Evolutionary conservation across 768 basidiomycete genomes (phyloP).

Genomic region (Trametes elegans): DNA sequence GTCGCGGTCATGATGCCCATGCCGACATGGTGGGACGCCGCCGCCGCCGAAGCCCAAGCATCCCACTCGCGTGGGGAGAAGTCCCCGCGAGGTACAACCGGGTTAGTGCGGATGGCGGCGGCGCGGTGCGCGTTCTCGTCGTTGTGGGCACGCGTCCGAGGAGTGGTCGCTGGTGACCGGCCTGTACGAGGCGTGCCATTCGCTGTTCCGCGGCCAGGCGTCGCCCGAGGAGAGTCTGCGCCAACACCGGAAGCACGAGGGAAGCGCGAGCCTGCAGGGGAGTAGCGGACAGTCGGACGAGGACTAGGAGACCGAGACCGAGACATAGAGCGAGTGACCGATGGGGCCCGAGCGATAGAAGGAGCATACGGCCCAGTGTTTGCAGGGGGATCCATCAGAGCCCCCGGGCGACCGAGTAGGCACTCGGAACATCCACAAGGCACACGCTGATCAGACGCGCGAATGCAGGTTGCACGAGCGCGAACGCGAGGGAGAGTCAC

Average conservation of each 20-base stretch:
- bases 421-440: slow-evolving; percentile 5
- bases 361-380: not conserved
- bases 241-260: too few species aligned
- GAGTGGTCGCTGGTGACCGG: not conserved
- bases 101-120: not conserved
- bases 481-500: not conserved
- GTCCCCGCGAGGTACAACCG: too few species aligned
- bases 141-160: not conserved
- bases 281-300: not conserved
- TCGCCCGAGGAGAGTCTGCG: too few species aligned
- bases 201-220: not conserved
- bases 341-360: not conserved
- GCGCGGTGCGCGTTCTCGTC: slow-evolving; percentile 16
- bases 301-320: too few species aligned
- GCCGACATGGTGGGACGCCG: not conserved
- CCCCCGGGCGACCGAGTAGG: not conserved
- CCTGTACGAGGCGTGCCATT: not conserved
- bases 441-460: not conserved
- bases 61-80: not conserved
- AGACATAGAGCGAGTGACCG: too few species aligned
- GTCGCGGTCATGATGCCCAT: slow-evolving; percentile 9
- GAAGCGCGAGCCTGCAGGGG: too few species aligned
- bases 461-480: slow-evolving; percentile 4
- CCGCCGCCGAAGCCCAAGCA: not conserved
- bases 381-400: not conserved